Percentiles rank a stretch among this genome's conserved stretches.
These are phyloP conservation scores for Geotrichum phurueaensis DNA, from an alignment of 1,139 yeast genomes.

Conservation along the genomic window DNA sequence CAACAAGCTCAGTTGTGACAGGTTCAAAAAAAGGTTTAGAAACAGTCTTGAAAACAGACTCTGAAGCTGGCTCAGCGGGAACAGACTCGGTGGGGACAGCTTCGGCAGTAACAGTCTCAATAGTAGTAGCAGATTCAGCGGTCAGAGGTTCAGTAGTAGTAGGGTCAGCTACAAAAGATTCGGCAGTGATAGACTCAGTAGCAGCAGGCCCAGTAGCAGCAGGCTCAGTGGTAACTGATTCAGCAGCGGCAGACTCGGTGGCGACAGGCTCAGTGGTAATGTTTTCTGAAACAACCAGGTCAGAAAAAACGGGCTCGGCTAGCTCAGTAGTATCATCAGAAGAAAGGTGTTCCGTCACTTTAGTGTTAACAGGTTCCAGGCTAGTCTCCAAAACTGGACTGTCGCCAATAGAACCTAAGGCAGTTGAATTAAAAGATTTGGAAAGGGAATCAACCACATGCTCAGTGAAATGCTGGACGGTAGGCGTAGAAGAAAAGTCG, in stretches of 20 bases:
- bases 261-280: neutral
- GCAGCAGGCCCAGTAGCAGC: neutral
- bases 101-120: neutral
- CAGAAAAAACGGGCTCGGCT: neutral
- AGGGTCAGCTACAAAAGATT: neutral
- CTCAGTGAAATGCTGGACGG: neutral
- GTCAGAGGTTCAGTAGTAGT: neutral
- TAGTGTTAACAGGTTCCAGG: too few species aligned
- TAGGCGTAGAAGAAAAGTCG: neutral
- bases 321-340: too few species aligned
- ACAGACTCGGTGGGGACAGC: neutral
- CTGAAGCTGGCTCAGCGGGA: neutral
- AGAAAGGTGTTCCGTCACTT: too few species aligned
- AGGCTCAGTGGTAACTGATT: neutral
- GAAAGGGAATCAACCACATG: neutral
- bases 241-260: neutral
- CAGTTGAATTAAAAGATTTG: neutral
- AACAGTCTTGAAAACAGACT: too few species aligned
- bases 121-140: neutral
- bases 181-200: conserved; percentile 4
- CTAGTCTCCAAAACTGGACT: too few species aligned
- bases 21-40: too few species aligned
- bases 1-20: neutral
- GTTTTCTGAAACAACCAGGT: neutral
- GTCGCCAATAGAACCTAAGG: neutral